phyloP scores from a whole-genome alignment of 169 alveolate genomes.

The Ichthyophthirius multifiliis region DNA sequence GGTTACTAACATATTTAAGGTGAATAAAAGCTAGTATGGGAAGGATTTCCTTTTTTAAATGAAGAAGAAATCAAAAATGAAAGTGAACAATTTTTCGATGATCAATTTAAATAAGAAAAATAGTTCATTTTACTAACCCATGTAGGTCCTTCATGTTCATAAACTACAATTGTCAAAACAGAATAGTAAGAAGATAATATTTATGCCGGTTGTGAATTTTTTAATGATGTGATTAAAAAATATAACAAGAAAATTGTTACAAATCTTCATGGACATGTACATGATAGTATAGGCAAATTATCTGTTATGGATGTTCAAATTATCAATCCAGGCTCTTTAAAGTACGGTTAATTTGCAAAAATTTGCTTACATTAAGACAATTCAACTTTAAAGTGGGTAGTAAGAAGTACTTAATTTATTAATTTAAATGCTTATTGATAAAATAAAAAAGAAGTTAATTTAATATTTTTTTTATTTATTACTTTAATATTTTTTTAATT shows the following conservation, averaged over 20 bases:
- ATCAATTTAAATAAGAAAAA: background rate
- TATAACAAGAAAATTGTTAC: background rate
- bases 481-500: too few species aligned
- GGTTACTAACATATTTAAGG: background rate
- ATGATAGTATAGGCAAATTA: background rate
- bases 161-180: background rate
- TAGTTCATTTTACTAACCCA: background rate
- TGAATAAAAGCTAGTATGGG: background rate
- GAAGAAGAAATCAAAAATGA: background rate
- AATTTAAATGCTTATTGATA: slow-evolving; percentile 8
- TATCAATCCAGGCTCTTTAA: background rate
- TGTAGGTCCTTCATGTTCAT: background rate
- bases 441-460: too few species aligned
- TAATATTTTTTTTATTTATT: too few species aligned
- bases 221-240: background rate
- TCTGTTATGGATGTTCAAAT: background rate
- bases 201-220: background rate
- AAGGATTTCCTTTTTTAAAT: background rate
- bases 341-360: background rate
- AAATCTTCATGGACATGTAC: slow-evolving; percentile 11
- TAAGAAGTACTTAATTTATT: background rate
- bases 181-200: background rate
- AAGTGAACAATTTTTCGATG: background rate
- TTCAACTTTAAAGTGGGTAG: background rate
- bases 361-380: background rate